Evolutionary conservation across 805 yeast genomes (phyloP).

Genomic region (Lachancea cidri): DNA sequence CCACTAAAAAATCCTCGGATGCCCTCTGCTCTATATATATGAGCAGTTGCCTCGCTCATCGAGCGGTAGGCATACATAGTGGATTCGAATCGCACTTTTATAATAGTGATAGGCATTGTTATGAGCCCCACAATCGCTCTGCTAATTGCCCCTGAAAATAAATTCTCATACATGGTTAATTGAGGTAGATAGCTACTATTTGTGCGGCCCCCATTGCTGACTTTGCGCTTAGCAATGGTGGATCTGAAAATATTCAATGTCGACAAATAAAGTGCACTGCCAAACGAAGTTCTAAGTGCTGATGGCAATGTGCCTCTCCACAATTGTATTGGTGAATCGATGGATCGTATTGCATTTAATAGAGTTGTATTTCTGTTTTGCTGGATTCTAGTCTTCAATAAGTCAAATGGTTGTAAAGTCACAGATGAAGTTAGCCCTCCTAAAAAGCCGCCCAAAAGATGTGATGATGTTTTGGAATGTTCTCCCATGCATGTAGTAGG

Average conservation of each 20-base stretch:
- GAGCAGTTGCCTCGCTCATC: constrained; percentile 51
- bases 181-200: constrained; percentile 51
- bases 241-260: constrained; percentile 59
- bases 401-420: constrained; percentile 80
- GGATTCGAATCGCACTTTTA: constrained; percentile 88
- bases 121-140: constrained; percentile 77
- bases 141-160: constrained; percentile 70
- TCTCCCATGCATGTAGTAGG: constrained; percentile 7
- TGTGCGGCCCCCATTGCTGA: constrained; percentile 1
- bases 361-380: constrained; percentile 39
- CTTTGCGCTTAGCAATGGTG: constrained; percentile 36
- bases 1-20: constrained; percentile 78
- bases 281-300: constrained; percentile 82
- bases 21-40: constrained; percentile 51
- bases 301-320: constrained; percentile 97
- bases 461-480: constrained; percentile 34
- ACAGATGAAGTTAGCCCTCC: constrained; percentile 84
- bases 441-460: constrained; percentile 71
- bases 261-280: constrained; percentile 82
- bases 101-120: constrained; percentile 91
- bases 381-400: constrained; percentile 83
- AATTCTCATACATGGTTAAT: constrained; percentile 62
- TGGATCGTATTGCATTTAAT: constrained; percentile 33
- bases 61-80: constrained; percentile 66
- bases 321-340: constrained; percentile 42